Evolutionary conservation across 2,329 filamentous ascomycete genomes (phyloP).

Genomic region (Helotiales sp.): DNA sequence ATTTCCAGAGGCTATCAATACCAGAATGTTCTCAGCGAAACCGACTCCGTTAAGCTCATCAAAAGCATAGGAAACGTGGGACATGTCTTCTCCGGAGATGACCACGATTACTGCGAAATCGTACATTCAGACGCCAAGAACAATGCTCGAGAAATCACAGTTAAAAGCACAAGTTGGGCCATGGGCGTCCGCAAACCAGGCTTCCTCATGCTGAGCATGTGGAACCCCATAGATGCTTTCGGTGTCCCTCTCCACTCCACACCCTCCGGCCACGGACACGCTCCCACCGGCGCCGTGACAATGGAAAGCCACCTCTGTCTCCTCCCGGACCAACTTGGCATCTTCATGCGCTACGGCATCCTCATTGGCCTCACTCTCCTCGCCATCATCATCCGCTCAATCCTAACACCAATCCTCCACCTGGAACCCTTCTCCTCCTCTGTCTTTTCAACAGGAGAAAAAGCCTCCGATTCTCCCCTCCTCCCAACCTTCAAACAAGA

Average conservation of each 20-base stretch:
- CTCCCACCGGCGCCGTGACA: slow-evolving; percentile 57
- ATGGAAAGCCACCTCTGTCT: slow-evolving; percentile 90
- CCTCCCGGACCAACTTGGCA: slow-evolving; percentile 83
- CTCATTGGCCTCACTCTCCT: slow-evolving; percentile 61
- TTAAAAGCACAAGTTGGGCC: slow-evolving; percentile 93
- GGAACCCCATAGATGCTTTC: slow-evolving; percentile 79
- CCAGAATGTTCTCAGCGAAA: slow-evolving; percentile 85
- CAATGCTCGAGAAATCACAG: slow-evolving; percentile 80
- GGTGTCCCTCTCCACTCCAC: slow-evolving; percentile 51
- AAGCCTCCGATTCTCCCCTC: slow-evolving; percentile 25
- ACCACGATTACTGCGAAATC: slow-evolving; percentile 97
- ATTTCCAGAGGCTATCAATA: slow-evolving; percentile 89
- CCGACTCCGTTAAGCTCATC: slow-evolving; percentile 76
- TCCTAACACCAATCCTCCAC: slow-evolving; percentile 60
- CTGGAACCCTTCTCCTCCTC: slow-evolving; percentile 44
- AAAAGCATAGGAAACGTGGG: slow-evolving; percentile 79
- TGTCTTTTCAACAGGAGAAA: slow-evolving; percentile 9
- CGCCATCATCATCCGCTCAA: slow-evolving; percentile 57
- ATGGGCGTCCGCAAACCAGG: slow-evolving; percentile 92
- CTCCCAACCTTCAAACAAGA: slow-evolving; percentile 35
- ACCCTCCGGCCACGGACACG: slow-evolving; percentile 39
- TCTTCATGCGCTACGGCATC: slow-evolving; percentile 78
- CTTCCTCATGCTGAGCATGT: slow-evolving; percentile 86
- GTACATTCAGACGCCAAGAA: slow-evolving; percentile 68
- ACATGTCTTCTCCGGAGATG: slow-evolving; percentile 92